These are phyloP conservation scores for Lasiodiplodia sp. DNA, from an alignment of 2,329 filamentous ascomycete genomes.

Conservation along the genomic window DNA sequence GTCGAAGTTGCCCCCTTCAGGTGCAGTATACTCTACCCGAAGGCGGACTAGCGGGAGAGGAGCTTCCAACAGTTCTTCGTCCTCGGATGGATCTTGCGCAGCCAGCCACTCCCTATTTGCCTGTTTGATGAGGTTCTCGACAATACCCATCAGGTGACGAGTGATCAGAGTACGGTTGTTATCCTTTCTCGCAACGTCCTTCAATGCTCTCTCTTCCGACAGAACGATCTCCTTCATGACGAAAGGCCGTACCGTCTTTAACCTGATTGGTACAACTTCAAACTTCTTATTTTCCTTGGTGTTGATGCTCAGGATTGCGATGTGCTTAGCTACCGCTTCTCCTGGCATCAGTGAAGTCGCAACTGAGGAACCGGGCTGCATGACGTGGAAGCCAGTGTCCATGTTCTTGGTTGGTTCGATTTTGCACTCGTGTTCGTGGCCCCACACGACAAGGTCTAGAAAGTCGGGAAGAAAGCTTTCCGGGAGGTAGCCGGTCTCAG, in stretches of 20 bases:
- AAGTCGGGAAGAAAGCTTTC: conserved; percentile 93
- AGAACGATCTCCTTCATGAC: conserved; percentile 84
- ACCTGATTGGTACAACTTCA: conserved; percentile 76
- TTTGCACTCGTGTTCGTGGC: conserved; percentile 94
- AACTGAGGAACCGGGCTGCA: conserved; percentile 96
- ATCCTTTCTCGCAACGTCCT: conserved; percentile 77
- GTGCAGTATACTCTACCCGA: conserved; percentile 87
- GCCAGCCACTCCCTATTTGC: conserved; percentile 82
- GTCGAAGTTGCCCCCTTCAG: conserved; percentile 85
- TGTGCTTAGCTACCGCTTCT: conserved; percentile 89
- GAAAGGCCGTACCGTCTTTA: conserved; percentile 91
- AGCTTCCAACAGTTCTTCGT: conserved; percentile 64
- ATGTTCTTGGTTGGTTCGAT: conserved; percentile 85
- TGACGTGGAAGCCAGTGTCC: conserved; percentile 91
- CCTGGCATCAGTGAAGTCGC: conserved; percentile 90
- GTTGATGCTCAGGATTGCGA: conserved; percentile 83
- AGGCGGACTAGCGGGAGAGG: conserved; percentile 87
- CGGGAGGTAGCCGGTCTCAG: conserved; percentile 89
- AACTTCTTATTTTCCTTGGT: conserved; percentile 86
- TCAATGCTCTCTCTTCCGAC: conserved; percentile 76
- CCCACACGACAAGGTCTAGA: conserved; percentile 92
- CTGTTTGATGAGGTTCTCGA: conserved; percentile 86
- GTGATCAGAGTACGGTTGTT: conserved; percentile 86
- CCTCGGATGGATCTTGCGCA: conserved; percentile 68
- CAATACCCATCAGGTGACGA: conserved; percentile 74